A percentile compares a stretch with the other conserved stretches of the same genome.
phyloP scores from a whole-genome alignment of 306 rosid genomes.

The Casuarina equisetifolia region DNA sequence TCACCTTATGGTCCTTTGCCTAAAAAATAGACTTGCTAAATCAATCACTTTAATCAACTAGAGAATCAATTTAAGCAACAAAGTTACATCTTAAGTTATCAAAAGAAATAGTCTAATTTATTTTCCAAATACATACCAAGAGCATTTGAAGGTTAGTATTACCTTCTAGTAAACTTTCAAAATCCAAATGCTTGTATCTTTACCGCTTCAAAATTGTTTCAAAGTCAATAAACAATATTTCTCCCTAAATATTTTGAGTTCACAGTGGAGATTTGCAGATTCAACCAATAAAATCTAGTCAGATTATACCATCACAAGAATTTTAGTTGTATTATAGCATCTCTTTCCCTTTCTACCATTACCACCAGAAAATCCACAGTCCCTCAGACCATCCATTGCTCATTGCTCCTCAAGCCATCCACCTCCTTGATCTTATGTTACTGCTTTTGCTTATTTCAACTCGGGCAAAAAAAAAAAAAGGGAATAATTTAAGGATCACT shows the following conservation, averaged over 20 bases:
- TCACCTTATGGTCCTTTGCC: not conserved
- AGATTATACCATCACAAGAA: not conserved
- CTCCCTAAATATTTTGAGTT: too few relatives aligned
- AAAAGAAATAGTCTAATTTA: not conserved
- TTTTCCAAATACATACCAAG: too few relatives aligned
- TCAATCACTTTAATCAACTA: not conserved
- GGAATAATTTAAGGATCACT: constrained; percentile 13
- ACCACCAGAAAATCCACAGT: constrained; percentile 14
- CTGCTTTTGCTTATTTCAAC: constrained; percentile 18
- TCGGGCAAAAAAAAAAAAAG: not conserved
- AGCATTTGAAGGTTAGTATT: too few relatives aligned
- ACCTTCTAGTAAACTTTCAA: too few relatives aligned
- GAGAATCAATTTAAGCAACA: not conserved
- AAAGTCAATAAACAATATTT: too few relatives aligned
- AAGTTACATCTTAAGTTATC: not conserved
- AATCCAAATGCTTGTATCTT: too few relatives aligned
- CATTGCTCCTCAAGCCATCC: not conserved
- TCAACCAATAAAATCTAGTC: not conserved
- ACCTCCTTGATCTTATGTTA: constrained; percentile 13
- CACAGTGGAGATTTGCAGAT: too few relatives aligned
- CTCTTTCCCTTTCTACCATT: not conserved
- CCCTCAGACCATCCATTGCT: not conserved
- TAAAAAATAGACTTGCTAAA: not conserved
- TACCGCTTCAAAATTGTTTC: too few relatives aligned
- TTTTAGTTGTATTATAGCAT: not conserved